These are phyloP conservation scores for Quercus lobata DNA, from an alignment of 331 rosid genomes.

Conservation along the genomic window DNA sequence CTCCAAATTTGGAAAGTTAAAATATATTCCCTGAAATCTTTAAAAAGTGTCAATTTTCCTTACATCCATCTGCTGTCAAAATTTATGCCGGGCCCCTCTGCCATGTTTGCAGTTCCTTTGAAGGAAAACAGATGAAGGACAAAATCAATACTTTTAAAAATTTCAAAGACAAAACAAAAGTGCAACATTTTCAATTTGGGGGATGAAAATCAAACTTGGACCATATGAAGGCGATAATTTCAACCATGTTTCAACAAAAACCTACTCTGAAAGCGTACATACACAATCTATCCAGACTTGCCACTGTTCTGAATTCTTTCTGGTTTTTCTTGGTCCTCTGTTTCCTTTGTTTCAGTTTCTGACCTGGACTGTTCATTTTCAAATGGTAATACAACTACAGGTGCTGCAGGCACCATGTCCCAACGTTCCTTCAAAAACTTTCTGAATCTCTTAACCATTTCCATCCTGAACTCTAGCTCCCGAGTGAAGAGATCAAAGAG, in stretches of 20 bases:
- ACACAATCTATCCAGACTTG: constrained; percentile 34
- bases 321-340: constrained; percentile 36
- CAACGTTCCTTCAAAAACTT: constrained; percentile 72
- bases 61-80: no score
- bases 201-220: no score
- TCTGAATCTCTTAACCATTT: constrained; percentile 63
- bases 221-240: no score
- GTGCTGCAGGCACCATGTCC: constrained; percentile 88
- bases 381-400: constrained; percentile 81
- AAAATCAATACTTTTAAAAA: no score
- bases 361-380: constrained; percentile 45
- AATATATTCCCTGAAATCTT: no score
- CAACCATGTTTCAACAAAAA: not conserved
- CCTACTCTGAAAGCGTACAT: constrained; percentile 8
- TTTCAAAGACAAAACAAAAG: no score
- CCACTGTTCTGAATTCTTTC: constrained; percentile 36
- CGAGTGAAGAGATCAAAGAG: constrained; percentile 80
- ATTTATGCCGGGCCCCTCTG: no score
- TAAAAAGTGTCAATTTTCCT: no score
- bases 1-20: no score
- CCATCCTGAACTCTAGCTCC: constrained; percentile 79
- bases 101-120: no score
- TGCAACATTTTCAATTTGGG: no score
- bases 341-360: constrained; percentile 36
- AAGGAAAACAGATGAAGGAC: no score